phyloP scores from a whole-genome alignment of 257 asterid species.

The Haberlea rhodopensis region DNA sequence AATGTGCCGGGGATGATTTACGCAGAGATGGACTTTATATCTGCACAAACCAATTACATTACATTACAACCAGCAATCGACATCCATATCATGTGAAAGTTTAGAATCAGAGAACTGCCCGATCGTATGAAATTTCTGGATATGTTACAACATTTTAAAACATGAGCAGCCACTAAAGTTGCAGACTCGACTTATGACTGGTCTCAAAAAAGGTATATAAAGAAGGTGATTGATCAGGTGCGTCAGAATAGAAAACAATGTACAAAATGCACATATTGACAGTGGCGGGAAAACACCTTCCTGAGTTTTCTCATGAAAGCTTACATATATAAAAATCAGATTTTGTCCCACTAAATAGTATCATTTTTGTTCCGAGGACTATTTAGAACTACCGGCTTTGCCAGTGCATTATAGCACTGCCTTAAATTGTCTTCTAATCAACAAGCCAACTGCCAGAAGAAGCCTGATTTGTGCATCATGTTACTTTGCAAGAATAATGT shows the following conservation, averaged over 20 bases:
- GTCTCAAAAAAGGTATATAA: neutral
- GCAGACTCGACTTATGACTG: neutral
- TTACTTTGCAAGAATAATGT: too few species aligned
- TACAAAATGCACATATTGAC: neutral
- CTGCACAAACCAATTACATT: neutral
- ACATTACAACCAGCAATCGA: neutral
- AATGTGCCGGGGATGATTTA: neutral
- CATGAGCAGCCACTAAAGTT: neutral
- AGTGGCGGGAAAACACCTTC: too few species aligned
- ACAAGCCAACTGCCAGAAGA: too few species aligned
- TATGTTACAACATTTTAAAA: neutral
- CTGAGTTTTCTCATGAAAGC: too few species aligned
- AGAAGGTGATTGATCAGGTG: neutral
- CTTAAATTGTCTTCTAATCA: too few species aligned
- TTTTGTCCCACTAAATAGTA: too few species aligned
- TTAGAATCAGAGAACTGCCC: neutral
- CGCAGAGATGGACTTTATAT: neutral
- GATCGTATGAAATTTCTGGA: neutral
- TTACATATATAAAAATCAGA: too few species aligned
- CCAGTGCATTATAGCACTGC: too few species aligned
- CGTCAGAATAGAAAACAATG: too few species aligned
- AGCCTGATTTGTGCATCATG: too few species aligned
- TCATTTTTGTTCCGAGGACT: too few species aligned
- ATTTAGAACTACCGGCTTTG: too few species aligned
- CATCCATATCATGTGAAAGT: neutral